Evolutionary conservation across 257 asterid genomes (phyloP).

Genomic region (Nicotiana paniculata): DNA sequence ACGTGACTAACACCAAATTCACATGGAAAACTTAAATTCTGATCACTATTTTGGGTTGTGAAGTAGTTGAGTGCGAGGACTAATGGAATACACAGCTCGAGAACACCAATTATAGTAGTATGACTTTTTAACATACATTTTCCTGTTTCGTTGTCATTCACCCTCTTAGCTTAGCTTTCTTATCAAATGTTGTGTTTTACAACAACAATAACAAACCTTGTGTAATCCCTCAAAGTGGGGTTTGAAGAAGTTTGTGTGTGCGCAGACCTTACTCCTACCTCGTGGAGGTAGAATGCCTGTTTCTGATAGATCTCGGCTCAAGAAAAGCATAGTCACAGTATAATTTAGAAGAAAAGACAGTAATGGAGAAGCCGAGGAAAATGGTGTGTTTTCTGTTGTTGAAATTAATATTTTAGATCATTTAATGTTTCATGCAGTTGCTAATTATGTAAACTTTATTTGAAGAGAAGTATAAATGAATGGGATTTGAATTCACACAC

Average conservation of each 20-base stretch:
- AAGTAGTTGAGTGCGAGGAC: constrained; percentile 51
- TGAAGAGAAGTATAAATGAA: not conserved
- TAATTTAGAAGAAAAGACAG: too few species aligned
- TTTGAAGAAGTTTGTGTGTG: too few species aligned
- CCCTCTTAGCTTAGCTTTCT: not conserved
- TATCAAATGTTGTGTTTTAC: not conserved
- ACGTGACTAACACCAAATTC: not conserved
- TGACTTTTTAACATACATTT: not conserved
- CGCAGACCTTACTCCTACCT: too few species aligned
- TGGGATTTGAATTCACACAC: not conserved
- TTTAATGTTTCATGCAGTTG: too few species aligned
- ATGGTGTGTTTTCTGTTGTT: too few species aligned
- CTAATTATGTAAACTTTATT: not conserved
- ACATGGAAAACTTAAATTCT: not conserved
- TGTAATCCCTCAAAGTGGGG: too few species aligned
- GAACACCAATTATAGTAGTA: constrained; percentile 36
- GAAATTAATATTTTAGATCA: too few species aligned
- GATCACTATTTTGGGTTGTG: not conserved
- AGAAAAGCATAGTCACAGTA: too few species aligned
- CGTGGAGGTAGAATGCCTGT: too few species aligned
- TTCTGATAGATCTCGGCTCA: too few species aligned
- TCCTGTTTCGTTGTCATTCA: not conserved
- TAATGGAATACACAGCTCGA: constrained; percentile 51
- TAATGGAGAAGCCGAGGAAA: too few species aligned
- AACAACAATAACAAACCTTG: too few species aligned